Evolutionary conservation across 1,284 basidiomycete species (phyloP), one percentile per base, ranked within the genome.

Genomic region (Heterobasidion occidentale): DNA sequence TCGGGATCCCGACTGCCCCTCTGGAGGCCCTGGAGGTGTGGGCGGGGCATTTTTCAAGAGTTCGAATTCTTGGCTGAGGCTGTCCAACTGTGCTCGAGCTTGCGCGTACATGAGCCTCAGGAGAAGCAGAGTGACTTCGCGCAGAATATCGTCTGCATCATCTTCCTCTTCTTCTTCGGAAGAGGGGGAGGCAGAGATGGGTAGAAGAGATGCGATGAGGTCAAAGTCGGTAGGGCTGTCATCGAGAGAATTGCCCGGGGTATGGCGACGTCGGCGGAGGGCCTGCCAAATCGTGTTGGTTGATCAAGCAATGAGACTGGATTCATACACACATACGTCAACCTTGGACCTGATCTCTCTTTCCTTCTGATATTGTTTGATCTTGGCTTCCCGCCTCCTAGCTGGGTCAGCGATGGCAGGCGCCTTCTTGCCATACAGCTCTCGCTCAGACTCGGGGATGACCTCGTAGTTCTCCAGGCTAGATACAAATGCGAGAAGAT

Each of bases 331-430:
- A 63, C 73, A 53, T 58, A 90, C 91, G 69, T 91, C 79, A 27
- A 96, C 83, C 56, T 79, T 79, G 35, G 74, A 71, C 54, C 81
- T 78, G 35, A 95, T 71, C 54, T 91, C 86, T 69, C 91, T 95
- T 70, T 95, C 92, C 56, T 83, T 79, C 68, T 84, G 84, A 69
- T 84, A 96, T 67, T 94, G 93, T 59, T 81, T 83, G 61, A 98
- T 95, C 74, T 96, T 98, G 44, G 86, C 69, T 59, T 95, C 92
- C 61, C 94, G 74, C 55, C 88, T 78, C 66, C 78, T 79, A 0
- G 81, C 78, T 15, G 86, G 80, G 70, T 95, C 89, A 33, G 70
- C 69, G 19, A 86, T 71, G 7, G 74, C 65, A 0, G 78, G 74
- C 1, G 77, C 61, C 51, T 75, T 73, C 52, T 75, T 74, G 44